Base-by-base conservation (phyloP, 139 green algal genomes). In the Chlamydomonas sphaeroides region DNA sequence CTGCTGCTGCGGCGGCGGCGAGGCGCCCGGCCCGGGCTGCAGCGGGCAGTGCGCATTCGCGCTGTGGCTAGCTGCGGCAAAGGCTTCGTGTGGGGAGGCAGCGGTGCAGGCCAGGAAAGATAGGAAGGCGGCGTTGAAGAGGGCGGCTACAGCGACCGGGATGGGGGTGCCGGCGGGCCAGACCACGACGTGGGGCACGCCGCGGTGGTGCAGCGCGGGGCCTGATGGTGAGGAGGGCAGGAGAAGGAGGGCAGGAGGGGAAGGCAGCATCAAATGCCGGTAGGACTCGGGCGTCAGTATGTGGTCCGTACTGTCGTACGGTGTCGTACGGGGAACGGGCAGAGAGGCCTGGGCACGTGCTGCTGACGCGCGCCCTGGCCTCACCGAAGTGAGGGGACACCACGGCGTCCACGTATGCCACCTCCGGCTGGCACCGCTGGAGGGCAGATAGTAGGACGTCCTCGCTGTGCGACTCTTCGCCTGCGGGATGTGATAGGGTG, bases 71-170 rank as follows among this genome's bases (percentile, higher is more conserved):
- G 73, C 90, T 0, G 96, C 39, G 15, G 91, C 90, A 82, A 94
- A 97, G 7, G 94, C 93, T 87, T 95, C 94, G 11, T 85, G 65
- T 38, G 93, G n/a, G 0, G 81, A 89, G 8, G 89, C 76, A 18
- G 26, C 68, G 18, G 65, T 51, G 28, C 71, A 87, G 33, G 89
- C 72, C 25, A 97, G 68, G 45, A 83, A 84, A 30, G 84, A 85
- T 36, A 97, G 93, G 69, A 97, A 95, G 15, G 85, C 76, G 78
- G 88, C 84, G 48, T 76, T 84, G 85, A 97, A 97, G 57, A 95
- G 89, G 5, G 89, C 79, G 48, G 91, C 89, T 0, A 91, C 57
- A 3, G 87, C 89, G 14, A 86, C 67, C 1, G 80, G 88, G n/a
- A 86, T 72, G 23, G 72, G 5, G 1, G n/a, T 14, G 36, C 78